Evolutionary conservation across 352 stramenopile genomes (phyloP).

Genomic region (Globisporangium cylindrosporum): DNA sequence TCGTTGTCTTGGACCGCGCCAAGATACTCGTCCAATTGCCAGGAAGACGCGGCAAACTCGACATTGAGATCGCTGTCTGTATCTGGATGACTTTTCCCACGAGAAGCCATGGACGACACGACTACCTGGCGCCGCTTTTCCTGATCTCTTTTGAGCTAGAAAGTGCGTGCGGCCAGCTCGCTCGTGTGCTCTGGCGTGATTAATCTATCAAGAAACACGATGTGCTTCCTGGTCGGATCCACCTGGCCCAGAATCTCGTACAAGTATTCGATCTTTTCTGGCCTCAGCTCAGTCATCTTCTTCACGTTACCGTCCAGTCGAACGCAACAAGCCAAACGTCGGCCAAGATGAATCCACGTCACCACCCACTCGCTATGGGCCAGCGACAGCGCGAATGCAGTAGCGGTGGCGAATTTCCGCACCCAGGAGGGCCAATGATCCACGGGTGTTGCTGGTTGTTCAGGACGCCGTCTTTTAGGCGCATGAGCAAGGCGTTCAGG

Average conservation of each 20-base stretch:
- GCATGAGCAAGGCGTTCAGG: neutral
- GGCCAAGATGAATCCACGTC: neutral
- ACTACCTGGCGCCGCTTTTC: neutral
- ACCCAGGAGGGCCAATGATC: neutral
- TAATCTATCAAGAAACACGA: neutral
- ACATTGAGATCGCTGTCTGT: neutral
- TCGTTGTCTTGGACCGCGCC: neutral
- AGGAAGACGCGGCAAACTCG: neutral
- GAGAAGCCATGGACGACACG: neutral
- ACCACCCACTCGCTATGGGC: neutral
- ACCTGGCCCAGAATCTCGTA: neutral
- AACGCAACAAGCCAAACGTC: neutral
- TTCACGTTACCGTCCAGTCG: neutral
- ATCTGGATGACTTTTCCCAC: neutral
- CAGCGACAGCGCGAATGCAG: neutral
- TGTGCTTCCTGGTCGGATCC: neutral
- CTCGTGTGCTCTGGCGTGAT: neutral
- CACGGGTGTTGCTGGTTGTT: neutral
- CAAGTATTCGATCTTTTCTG: neutral
- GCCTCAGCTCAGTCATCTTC: neutral
- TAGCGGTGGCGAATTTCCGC: neutral
- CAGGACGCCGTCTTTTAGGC: neutral
- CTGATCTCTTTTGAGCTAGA: neutral
- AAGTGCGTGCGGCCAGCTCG: neutral
- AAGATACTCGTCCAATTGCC: neutral